Conservation (phyloP, 202 grass and related monocot genomes). For the Panicum virgatum region DNA sequence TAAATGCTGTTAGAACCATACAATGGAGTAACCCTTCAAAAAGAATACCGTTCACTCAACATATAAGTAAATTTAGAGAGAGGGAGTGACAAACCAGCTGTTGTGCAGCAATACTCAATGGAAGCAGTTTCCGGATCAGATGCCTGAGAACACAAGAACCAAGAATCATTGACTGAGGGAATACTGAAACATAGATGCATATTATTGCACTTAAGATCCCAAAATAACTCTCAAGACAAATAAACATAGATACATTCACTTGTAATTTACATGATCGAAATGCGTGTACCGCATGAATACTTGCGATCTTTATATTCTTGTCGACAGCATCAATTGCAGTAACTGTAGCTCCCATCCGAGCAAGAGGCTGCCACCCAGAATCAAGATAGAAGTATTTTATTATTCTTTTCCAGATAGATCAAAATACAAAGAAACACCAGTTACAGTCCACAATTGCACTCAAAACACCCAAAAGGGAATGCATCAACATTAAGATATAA, state of each 20-base stretch:
- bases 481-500: background rate
- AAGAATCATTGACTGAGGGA: conserved; percentile 24
- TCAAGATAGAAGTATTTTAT: conserved; percentile 7
- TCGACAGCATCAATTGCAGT: conserved; percentile 92
- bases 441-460: background rate
- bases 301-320: conserved; percentile 90
- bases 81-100: conserved; percentile 58
- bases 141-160: conserved; percentile 49
- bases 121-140: conserved; percentile 87
- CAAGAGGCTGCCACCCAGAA: conserved; percentile 70
- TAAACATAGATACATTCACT: conserved; percentile 1
- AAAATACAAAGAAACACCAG: background rate
- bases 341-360: conserved; percentile 83
- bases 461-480: background rate
- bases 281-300: conserved; percentile 85
- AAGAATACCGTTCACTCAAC: background rate
- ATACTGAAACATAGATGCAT: conserved; percentile 1
- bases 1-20: background rate
- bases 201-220: background rate
- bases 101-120: conserved; percentile 80
- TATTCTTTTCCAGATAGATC: background rate
- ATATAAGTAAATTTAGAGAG: background rate
- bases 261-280: conserved; percentile 32
- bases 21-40: background rate
- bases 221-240: conserved; percentile 14